phyloP scores from a whole-genome alignment of 805 yeast genomes.

The Ogataea naganishii region DNA sequence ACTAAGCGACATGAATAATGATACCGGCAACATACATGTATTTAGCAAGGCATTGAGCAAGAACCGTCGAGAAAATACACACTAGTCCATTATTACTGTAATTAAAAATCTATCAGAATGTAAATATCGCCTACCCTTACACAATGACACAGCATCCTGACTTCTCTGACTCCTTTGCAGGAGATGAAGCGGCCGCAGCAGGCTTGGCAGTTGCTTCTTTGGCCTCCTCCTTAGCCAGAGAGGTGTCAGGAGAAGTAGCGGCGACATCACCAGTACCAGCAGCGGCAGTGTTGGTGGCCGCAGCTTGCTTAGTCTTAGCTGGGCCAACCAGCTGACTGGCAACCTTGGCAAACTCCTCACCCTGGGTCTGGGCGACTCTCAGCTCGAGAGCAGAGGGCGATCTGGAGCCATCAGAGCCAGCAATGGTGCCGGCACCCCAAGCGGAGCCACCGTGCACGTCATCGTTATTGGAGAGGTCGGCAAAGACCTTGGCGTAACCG shows the following conservation, averaged over 20 bases:
- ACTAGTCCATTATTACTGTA: too few species aligned
- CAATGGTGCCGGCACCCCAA: slow-evolving; percentile 80
- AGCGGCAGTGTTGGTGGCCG: slow-evolving; percentile 5
- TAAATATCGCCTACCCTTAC: slow-evolving; percentile 9
- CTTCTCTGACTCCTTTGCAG: slow-evolving; percentile 12
- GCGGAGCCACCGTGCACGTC: slow-evolving; percentile 77
- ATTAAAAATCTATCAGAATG: too few species aligned
- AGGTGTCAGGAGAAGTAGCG: slow-evolving; percentile 3
- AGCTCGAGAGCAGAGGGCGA: slow-evolving; percentile 54
- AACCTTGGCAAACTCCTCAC: slow-evolving; percentile 49
- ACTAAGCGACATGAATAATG: too few species aligned
- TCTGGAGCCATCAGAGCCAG: slow-evolving; percentile 75
- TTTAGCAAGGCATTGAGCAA: too few species aligned
- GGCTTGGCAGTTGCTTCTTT: slow-evolving; percentile 10
- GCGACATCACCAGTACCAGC: slow-evolving; percentile 6
- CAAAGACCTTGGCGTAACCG: slow-evolving; percentile 55
- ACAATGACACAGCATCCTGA: slow-evolving; percentile 24
- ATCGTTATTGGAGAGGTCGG: slow-evolving; percentile 42
- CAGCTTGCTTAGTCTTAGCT: slow-evolving; percentile 4
- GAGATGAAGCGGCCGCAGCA: slow-evolving; percentile 9
- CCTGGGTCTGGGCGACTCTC: slow-evolving; percentile 58
- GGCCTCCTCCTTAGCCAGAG: slow-evolving; percentile 6
- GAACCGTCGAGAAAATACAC: too few species aligned
- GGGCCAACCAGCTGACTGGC: slow-evolving; percentile 20
- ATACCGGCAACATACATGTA: too few species aligned